Base-by-base conservation (phyloP, 2,329 filamentous ascomycete species). In the Aureobasidium melanogenum region DNA sequence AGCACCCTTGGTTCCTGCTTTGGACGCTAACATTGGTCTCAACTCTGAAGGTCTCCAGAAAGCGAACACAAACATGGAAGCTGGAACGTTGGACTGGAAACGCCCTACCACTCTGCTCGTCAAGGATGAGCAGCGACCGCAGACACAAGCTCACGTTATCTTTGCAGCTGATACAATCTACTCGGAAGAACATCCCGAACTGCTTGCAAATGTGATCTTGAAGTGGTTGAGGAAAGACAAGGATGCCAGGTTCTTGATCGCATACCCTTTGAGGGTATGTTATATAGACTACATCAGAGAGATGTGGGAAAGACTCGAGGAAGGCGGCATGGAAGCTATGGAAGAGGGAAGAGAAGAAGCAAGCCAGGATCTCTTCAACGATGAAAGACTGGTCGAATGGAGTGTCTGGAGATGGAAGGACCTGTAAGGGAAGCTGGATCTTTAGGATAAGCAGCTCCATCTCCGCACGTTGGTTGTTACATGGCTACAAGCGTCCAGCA, bases 271-370 rank as follows among this genome's bases (percentile, higher is more conserved):
- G 60, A 66, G 76, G 15, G 71, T 75, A 7, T 72, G 72, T 14
- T 77, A 78, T 63, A 66, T 78, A n/a, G 75, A 77, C 51, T 69
- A 74, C 58, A 73, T 77, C 22, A 67, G 75, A 26, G 73, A 76
- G 36, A 63, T 78, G 26, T 78, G 76, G 76, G 64, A 68, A 54
- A 63, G 68, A 44, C 68, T 78, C 38, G 74, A 77, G 58, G 68
- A 64, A 2, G 65, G 66, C 1, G 74, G 74, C 3, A 64, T 78
- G 41, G 71, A 71, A 54, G 71, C 71, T 59, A 62, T 75, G 14
- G 62, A 67, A 38, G 71, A 74, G 60, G 72, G 72, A 0, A 67
- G 69, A 60, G 67, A 70, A 54, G 65, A 64, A 32, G 68, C 66
- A 2, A 63, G 68, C 12, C 66, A 68, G 48, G 64, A 66, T 32